Percentiles rank a stretch among this genome's conserved stretches.
Evolutionary conservation across 2,329 filamentous ascomycete species (phyloP).

Genomic region (Magnaporthiopsis rhizophila): DNA sequence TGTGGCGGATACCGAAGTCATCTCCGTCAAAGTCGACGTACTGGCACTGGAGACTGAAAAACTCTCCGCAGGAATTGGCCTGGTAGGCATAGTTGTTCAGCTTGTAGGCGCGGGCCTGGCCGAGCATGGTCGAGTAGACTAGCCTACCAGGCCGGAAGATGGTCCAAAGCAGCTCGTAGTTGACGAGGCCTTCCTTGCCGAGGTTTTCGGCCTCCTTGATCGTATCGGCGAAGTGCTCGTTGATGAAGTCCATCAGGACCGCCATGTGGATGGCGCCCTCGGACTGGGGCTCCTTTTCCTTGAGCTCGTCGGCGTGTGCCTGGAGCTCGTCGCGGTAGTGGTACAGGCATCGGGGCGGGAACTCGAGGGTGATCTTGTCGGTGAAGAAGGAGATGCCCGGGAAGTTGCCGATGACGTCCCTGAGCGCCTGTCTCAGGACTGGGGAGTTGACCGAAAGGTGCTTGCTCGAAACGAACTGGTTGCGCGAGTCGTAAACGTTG

Average conservation of each 20-base stretch:
- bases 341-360: conserved; percentile 18
- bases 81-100: conserved; percentile 20
- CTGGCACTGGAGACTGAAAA: conserved; percentile 22
- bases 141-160: conserved; percentile 40
- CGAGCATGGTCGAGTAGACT: conserved; percentile 23
- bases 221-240: conserved; percentile 20
- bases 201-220: conserved; percentile 20
- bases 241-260: conserved; percentile 19
- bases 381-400: conserved; percentile 20
- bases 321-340: conserved; percentile 20
- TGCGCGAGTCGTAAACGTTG: conserved; percentile 15
- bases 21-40: conserved; percentile 41
- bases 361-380: conserved; percentile 16
- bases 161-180: conserved; percentile 44
- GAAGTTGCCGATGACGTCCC: conserved; percentile 16
- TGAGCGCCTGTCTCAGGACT: conserved; percentile 16
- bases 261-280: conserved; percentile 19
- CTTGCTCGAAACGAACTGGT: conserved; percentile 12
- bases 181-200: conserved; percentile 18
- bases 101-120: conserved; percentile 4
- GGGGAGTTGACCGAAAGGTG: conserved; percentile 17
- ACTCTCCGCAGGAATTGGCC: conserved; percentile 22
- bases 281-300: conserved; percentile 14
- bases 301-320: conserved; percentile 13
- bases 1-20: conserved; percentile 32